Evolutionary conservation across 2,329 filamentous ascomycete species (phyloP), one percentile per base, ranked within the genome.

Genomic region (Talaromyces islandicus): DNA sequence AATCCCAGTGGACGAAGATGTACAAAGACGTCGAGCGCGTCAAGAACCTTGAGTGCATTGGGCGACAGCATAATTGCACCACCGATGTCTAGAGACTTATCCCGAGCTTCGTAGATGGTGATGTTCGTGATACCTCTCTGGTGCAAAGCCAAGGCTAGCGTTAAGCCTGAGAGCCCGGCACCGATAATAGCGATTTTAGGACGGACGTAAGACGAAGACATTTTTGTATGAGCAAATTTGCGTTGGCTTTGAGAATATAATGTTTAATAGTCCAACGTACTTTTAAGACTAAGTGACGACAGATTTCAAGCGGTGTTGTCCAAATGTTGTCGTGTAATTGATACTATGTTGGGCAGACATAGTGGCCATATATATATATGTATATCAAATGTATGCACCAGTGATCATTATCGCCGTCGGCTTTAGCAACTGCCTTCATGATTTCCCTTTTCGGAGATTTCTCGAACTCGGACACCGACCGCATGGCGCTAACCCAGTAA

Each of bases 21-120:
- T 2, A n/a, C 25, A 19, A 58, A 56, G 1, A 57, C 50, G 27
- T 65, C 68, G 0, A 72, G 61, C 25, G 67, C 65, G 30, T 69
- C 52, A 17, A 71, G 62, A 10, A 73, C 60, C 25, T 67, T 65
- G 14, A 70, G 58, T 4, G 70, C 72, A 51, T 74, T 75, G 25
- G 69, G 66, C 17, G 61, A 62, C 21, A 73, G 71, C 12, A 66
- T 67, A 54, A 73, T 56, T 17, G 65, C 67, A 7, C 71, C 70
- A 11, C 71, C 71, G n/a, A 73, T 64, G 19, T 69, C 70, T 10
- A 65, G 69, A 29, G 69, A 66, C 32, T 69, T 63, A 7, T 64
- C 5, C 11, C 70, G 70, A 12, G 68, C 51, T 62, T 74, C 71
- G 56, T 71, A 68, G 32, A 73, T 46, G 27, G 65, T 65, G 58